Conservation (phyloP, 805 yeast genomes). For the Metschnikowia peoriensis region DNA sequence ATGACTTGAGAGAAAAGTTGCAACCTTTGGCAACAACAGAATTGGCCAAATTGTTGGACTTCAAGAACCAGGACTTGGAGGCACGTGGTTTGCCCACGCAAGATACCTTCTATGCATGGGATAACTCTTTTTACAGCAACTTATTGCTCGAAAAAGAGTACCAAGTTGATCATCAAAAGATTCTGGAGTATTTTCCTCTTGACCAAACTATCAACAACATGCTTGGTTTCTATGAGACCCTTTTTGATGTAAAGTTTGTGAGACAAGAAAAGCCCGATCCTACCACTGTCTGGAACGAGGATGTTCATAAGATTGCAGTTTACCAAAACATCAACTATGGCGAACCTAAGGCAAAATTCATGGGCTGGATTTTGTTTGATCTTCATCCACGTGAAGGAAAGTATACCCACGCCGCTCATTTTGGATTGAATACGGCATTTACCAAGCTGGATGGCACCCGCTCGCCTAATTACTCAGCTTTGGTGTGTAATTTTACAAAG, state of each 20-base stretch:
- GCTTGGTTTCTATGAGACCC: slow-evolving; percentile 66
- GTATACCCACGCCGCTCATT: slow-evolving; percentile 87
- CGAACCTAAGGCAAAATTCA: slow-evolving; percentile 46
- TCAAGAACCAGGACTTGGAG: slow-evolving; percentile 55
- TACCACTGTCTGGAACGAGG: slow-evolving; percentile 69
- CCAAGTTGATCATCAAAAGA: slow-evolving; percentile 67
- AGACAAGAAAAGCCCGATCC: slow-evolving; percentile 42
- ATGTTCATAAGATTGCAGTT: slow-evolving; percentile 71
- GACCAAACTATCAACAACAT: slow-evolving; percentile 64
- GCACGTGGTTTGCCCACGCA: slow-evolving; percentile 44
- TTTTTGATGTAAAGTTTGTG: slow-evolving; percentile 67
- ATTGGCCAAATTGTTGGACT: slow-evolving; percentile 40
- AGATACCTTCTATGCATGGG: slow-evolving; percentile 61
- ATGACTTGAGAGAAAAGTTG: slow-evolving; percentile 58
- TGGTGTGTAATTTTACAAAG: slow-evolving; percentile 82
- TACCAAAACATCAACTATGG: slow-evolving; percentile 55
- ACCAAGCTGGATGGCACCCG: slow-evolving; percentile 48
- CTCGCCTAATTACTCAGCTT: slow-evolving; percentile 64
- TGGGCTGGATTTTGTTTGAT: slow-evolving; percentile 79
- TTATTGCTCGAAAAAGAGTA: slow-evolving; percentile 64
- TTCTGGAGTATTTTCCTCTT: slow-evolving; percentile 78
- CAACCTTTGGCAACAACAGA: slow-evolving; percentile 60
- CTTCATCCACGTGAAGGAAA: slow-evolving; percentile 84
- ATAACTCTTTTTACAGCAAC: slow-evolving; percentile 64
- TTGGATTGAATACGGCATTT: slow-evolving; percentile 63